phyloP scores from a whole-genome alignment of 345 rosid species.

The Murraya paniculata region DNA sequence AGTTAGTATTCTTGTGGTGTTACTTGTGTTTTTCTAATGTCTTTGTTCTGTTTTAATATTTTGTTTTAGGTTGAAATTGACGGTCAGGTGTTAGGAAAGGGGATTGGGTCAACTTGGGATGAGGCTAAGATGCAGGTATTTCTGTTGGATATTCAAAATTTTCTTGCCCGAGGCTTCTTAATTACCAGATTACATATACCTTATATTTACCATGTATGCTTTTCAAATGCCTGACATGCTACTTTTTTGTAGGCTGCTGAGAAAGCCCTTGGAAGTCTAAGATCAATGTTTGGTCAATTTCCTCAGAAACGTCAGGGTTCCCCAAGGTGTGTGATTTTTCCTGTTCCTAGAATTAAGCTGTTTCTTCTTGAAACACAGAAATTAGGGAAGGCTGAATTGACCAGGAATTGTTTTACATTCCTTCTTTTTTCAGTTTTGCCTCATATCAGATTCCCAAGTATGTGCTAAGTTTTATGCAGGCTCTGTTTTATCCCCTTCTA shows the following conservation, averaged over 20 bases:
- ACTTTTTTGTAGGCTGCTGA: conserved; percentile 72
- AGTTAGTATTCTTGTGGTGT: not conserved
- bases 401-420: not conserved
- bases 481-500: not conserved
- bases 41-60: conserved; percentile 9
- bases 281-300: conserved; percentile 62
- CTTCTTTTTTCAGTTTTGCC: not conserved
- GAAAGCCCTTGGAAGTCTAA: conserved; percentile 67
- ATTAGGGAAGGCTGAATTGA: not conserved
- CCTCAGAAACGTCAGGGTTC: conserved; percentile 70
- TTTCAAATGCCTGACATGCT: conserved; percentile 13
- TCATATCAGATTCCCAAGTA: not conserved
- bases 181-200: not conserved
- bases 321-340: conserved; percentile 61
- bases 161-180: conserved; percentile 10
- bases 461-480: not conserved
- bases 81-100: conserved; percentile 85
- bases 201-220: not conserved
- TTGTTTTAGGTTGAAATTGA: conserved; percentile 81
- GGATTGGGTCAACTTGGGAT: conserved; percentile 85
- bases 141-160: not conserved
- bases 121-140: conserved; percentile 89
- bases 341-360: not conserved
- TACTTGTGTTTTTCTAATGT: conserved; percentile 12
- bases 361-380: not conserved